Evolutionary conservation across 2,329 filamentous ascomycete genomes (phyloP).

Genomic region (Diaporthe longicolla): DNA sequence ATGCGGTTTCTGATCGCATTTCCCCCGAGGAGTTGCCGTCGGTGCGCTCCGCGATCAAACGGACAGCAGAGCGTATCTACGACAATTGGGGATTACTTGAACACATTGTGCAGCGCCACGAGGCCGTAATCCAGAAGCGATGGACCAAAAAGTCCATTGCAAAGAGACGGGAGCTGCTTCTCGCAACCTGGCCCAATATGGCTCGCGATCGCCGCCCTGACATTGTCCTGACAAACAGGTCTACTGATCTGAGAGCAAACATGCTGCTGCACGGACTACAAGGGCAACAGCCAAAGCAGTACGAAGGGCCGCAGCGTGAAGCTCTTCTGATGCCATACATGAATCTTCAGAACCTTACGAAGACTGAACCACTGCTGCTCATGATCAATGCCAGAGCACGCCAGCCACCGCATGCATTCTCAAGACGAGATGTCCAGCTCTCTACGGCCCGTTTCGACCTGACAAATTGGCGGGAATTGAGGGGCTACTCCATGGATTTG

Average conservation of each 20-base stretch:
- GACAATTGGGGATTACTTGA: not conserved
- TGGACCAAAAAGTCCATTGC: not conserved
- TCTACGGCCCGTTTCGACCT: not conserved
- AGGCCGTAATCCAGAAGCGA: not conserved
- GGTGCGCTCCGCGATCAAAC: not conserved
- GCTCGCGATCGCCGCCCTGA: not conserved
- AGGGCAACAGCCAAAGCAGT: not conserved
- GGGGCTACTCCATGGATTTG: not conserved
- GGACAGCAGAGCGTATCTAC: not conserved
- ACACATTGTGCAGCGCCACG: not conserved
- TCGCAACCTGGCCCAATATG: not conserved
- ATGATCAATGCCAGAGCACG: constrained; percentile 1
- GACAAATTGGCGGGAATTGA: not conserved
- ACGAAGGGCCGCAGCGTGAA: not conserved
- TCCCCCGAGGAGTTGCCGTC: not conserved
- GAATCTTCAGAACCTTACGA: not conserved
- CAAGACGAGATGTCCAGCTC: not conserved
- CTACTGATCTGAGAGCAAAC: too few species aligned
- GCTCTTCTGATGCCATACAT: constrained; percentile 1
- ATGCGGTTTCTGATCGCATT: not conserved
- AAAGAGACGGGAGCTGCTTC: not conserved
- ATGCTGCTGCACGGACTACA: not conserved
- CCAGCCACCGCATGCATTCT: not conserved
- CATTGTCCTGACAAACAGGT: not conserved
- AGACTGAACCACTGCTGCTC: not conserved